Evolutionary conservation across 371 early-diverging fungal genomes (phyloP).

Genomic region (Rhizopus stolonifer): DNA sequence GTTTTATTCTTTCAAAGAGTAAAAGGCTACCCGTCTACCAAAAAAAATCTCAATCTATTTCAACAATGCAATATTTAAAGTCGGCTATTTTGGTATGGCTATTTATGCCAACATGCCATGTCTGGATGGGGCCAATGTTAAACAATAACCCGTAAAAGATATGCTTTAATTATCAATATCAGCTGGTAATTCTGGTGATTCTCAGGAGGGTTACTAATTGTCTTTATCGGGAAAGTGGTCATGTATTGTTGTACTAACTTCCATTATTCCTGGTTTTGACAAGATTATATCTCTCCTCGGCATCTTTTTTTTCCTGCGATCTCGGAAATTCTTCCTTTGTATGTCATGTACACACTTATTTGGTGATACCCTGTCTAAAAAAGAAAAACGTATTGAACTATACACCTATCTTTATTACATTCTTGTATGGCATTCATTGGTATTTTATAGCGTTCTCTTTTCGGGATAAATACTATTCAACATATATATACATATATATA

Average conservation of each 20-base stretch:
- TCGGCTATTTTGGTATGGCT: no score
- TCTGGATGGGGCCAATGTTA: no score
- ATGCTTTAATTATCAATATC: no score
- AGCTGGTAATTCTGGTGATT: slow-evolving; percentile 53
- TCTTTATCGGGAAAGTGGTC: slow-evolving; percentile 35
- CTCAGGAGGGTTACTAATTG: no score
- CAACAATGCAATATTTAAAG: no score
- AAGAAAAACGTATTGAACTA: slow-evolving; percentile 13
- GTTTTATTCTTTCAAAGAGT: no score
- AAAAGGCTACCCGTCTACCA: no score
- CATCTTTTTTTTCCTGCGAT: slow-evolving; percentile 61
- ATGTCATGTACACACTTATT: slow-evolving; percentile 50
- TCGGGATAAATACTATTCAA: slow-evolving; percentile 1
- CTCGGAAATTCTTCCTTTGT: slow-evolving; percentile 62
- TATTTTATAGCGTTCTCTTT: slow-evolving; percentile 35
- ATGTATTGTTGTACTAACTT: slow-evolving; percentile 47
- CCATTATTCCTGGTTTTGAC: slow-evolving; percentile 65
- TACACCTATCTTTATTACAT: slow-evolving; percentile 20
- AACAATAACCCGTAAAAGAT: no score
- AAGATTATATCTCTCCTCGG: slow-evolving; percentile 70
- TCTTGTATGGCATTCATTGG: slow-evolving; percentile 28
- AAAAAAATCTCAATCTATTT: no score
- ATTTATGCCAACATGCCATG: no score
- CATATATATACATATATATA: neutral
- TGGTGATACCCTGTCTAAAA: slow-evolving; percentile 16